Percentiles rank a stretch among this genome's conserved stretches.
phyloP scores from a whole-genome alignment of 345 rosid species.

The Citrus inodora region DNA sequence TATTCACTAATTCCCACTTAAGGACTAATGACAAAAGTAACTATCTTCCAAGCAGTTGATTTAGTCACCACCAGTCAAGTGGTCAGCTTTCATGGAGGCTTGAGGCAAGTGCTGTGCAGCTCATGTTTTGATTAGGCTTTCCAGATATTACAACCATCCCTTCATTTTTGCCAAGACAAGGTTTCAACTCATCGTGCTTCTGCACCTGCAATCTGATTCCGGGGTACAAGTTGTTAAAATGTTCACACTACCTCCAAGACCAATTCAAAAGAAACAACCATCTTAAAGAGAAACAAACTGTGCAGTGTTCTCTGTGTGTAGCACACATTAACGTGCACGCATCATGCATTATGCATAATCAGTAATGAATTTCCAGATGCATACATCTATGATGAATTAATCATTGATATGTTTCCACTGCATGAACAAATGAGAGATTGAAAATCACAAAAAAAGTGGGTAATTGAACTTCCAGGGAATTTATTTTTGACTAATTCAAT shows the following conservation, averaged over 20 bases:
- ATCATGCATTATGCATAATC: neutral
- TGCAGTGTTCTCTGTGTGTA: neutral
- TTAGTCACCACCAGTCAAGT: neutral
- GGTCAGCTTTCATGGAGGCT: conserved; percentile 26
- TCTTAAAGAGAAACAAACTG: neutral
- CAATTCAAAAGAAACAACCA: neutral
- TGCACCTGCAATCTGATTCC: conserved; percentile 63
- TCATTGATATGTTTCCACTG: conserved; percentile 36
- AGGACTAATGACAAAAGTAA: neutral
- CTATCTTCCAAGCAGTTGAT: neutral
- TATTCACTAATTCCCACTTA: neutral
- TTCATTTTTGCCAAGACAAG: conserved; percentile 38
- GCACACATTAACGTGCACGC: neutral
- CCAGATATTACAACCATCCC: conserved; percentile 52
- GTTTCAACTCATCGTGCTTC: conserved; percentile 41
- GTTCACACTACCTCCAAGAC: neutral
- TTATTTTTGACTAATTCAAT: neutral
- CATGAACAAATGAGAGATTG: conserved; percentile 1
- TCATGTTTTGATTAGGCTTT: conserved; percentile 46
- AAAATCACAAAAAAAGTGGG: neutral
- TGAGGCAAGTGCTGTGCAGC: conserved; percentile 56
- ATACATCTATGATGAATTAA: too few species aligned
- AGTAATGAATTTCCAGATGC: too few species aligned
- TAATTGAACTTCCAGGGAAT: neutral
- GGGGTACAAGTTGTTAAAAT: neutral